Percentiles rank a stretch among this genome's conserved stretches.
Evolutionary conservation across 352 stramenopile genomes (phyloP).

Genomic region (Pythium pyrilobum): DNA sequence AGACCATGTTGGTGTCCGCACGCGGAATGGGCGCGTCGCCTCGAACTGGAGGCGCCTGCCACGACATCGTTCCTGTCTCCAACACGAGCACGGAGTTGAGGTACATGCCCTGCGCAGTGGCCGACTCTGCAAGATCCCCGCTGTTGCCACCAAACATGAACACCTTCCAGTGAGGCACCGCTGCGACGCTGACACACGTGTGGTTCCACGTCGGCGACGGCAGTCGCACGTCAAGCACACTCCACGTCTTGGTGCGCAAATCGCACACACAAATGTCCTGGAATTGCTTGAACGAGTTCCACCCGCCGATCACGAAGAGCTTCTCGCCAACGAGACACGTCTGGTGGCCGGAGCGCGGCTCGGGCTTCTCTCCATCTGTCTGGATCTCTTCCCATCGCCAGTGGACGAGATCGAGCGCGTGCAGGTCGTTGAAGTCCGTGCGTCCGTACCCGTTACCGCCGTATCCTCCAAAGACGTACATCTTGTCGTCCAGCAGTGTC

Average conservation of each 20-base stretch:
- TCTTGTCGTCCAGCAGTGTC: constrained; percentile 83
- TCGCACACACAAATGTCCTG: constrained; percentile 95
- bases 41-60: constrained; percentile 54
- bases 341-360: constrained; percentile 92
- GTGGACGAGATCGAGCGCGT: constrained; percentile 87
- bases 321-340: constrained; percentile 86
- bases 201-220: constrained; percentile 92
- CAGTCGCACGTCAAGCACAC: constrained; percentile 41
- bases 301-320: constrained; percentile 94
- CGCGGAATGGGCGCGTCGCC: constrained; percentile 83
- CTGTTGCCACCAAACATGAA: constrained; percentile 97
- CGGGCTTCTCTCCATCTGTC: constrained; percentile 85
- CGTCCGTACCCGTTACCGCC: constrained; percentile 93
- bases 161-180: constrained; percentile 97
- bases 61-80: constrained; percentile 87
- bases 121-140: constrained; percentile 87
- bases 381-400: constrained; percentile 90
- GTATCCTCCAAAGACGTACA: constrained; percentile 96
- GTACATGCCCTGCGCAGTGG: constrained; percentile 84
- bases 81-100: constrained; percentile 89
- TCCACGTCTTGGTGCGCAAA: constrained; percentile 84
- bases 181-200: constrained; percentile 89
- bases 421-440: constrained; percentile 94
- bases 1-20: constrained; percentile 92
- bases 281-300: constrained; percentile 95